A percentile compares a stretch with the other conserved stretches of the same genome.
Evolutionary conservation across 106 monocot species (phyloP).

Genomic region (Acorus gramineus): DNA sequence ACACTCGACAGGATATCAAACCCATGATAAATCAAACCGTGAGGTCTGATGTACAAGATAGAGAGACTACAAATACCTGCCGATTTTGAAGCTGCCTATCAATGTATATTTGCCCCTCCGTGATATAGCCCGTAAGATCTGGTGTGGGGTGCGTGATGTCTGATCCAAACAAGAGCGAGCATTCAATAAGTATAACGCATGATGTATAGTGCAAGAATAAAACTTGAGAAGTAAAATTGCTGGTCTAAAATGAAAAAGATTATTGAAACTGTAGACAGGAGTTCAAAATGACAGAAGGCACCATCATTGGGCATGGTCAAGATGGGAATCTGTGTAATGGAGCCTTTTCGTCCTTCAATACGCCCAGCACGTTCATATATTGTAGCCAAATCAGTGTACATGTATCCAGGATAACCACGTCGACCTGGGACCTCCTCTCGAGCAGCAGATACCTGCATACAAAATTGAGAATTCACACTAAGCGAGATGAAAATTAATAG

Average conservation of each 20-base stretch:
- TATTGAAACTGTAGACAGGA: not conserved
- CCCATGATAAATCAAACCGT: too few relatives aligned
- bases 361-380: too few relatives aligned
- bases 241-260: too few relatives aligned
- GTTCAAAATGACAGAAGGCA: too few relatives aligned
- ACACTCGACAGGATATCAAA: too few relatives aligned
- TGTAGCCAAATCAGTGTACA: too few relatives aligned
- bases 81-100: too few relatives aligned
- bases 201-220: not conserved
- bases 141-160: conserved; percentile 99
- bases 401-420: conserved; percentile 55
- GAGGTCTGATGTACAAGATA: too few relatives aligned
- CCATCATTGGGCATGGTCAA: conserved; percentile 23
- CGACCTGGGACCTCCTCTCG: conserved; percentile 26
- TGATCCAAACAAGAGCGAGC: conserved; percentile 14
- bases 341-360: too few relatives aligned
- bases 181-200: not conserved
- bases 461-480: not conserved
- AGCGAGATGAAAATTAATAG: not conserved
- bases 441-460: too few relatives aligned
- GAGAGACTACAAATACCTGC: not conserved
- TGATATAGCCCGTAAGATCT: conserved; percentile 97
- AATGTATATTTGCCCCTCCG: conserved; percentile 99
- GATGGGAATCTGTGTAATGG: conserved; percentile 46
- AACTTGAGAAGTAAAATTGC: too few relatives aligned